Conservation (phyloP, 208 protist genomes). For the Leptomonas seymouri region DNA sequence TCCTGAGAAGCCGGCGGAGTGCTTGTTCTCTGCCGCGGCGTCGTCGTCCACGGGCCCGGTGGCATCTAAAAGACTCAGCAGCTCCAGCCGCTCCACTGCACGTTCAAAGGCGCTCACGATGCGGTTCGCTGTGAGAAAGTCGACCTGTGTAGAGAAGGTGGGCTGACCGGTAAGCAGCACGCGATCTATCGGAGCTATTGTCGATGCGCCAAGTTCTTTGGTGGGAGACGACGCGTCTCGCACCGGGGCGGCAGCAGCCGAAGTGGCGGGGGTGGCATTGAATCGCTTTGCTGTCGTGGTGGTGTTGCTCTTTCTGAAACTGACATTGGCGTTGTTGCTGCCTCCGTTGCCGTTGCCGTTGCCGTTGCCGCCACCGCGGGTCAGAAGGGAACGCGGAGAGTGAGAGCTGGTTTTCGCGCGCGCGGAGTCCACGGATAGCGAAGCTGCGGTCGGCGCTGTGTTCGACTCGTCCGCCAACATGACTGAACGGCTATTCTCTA, state of each 20-base stretch:
- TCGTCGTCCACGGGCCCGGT: conserved; percentile 31
- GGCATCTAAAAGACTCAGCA: conserved; percentile 78
- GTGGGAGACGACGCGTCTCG: neutral
- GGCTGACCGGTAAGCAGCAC: conserved; percentile 46
- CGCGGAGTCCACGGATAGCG: neutral
- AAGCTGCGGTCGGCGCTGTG: conserved; percentile 2
- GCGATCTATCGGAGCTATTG: conserved; percentile 20
- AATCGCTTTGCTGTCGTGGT: neutral
- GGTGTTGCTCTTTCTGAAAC: conserved; percentile 1
- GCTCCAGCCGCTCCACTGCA: conserved; percentile 89
- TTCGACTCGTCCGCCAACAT: conserved; percentile 14
- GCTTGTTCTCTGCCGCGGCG: neutral
- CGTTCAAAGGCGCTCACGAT: conserved; percentile 83
- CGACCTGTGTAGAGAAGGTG: conserved; percentile 45
- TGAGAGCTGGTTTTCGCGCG: neutral
- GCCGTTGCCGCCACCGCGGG: conserved; percentile 6
- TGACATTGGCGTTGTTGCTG: conserved; percentile 5
- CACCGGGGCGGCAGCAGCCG: neutral
- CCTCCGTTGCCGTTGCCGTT: too few species aligned
- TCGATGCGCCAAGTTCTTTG: conserved; percentile 5
- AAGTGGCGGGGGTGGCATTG: neutral
- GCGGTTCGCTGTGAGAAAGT: conserved; percentile 78
- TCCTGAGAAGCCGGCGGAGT: neutral
- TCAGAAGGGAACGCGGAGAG: neutral
- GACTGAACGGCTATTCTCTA: neutral